These are phyloP conservation scores for Gloeophyllum trabeum DNA, from an alignment of 768 basidiomycete species.

Conservation along the genomic window DNA sequence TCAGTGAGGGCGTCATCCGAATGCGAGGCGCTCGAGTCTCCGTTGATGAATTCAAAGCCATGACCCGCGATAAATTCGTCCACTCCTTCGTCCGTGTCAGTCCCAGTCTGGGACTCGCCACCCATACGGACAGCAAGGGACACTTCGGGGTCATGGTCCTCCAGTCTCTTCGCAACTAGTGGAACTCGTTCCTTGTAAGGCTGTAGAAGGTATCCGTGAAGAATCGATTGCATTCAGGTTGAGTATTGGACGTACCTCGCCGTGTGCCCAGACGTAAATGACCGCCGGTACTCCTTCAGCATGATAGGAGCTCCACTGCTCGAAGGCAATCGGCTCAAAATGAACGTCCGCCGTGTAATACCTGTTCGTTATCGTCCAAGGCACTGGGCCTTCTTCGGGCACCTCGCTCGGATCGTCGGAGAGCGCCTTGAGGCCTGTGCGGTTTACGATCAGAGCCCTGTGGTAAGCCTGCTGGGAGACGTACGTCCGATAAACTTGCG, in stretches of 20 bases:
- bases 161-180: conserved; percentile 34
- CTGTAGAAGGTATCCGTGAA: conserved; percentile 19
- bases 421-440: conserved; percentile 15
- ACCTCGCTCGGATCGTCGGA: conserved; percentile 5
- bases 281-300: conserved; percentile 52
- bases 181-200: conserved; percentile 46
- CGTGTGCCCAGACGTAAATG: conserved; percentile 58
- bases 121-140: conserved; percentile 53
- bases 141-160: conserved; percentile 55
- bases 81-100: conserved; percentile 27
- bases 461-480: conserved; percentile 3
- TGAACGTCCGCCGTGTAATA: conserved; percentile 75
- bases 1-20: conserved; percentile 10
- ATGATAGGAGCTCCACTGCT: conserved; percentile 28
- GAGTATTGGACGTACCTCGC: conserved; percentile 38
- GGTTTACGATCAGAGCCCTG: conserved; percentile 3
- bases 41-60: conserved; percentile 74
- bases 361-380: conserved; percentile 71
- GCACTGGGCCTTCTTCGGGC: conserved; percentile 21
- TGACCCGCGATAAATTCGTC: conserved; percentile 57
- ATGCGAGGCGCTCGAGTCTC: conserved; percentile 13
- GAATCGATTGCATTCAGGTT: conserved; percentile 2
- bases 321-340: conserved; percentile 42
- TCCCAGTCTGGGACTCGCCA: conserved; percentile 11
- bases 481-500: conserved; percentile 15